Evolutionary conservation across 345 rosid species (phyloP), one percentile per base, ranked within the genome.

Genomic region (Hypericum perforatum): DNA sequence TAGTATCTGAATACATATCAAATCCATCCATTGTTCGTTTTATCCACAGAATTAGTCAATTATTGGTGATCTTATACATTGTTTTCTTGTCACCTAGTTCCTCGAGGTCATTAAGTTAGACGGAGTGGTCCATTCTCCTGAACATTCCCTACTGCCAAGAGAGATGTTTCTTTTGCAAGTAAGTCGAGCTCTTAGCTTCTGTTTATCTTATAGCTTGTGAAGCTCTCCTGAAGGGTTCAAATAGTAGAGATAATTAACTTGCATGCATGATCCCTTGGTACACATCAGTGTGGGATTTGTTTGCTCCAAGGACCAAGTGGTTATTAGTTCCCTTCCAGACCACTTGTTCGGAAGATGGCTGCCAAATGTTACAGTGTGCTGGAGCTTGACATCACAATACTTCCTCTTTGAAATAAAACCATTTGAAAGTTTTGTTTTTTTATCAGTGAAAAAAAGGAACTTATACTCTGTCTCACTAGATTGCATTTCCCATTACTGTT

Each of bases 151-250:
- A 7, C 70, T 94, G 70, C 97, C 97, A 0, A 78, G 92, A 62
- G 99, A 94, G 54, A 67, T 84, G 69, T 94, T 94, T 65, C 92
- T 89, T 58, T 64, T 94, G 76, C 97, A 94, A 76, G 99, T 89
- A 66, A 68, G 83, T 57, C n/a, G 4, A 22, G 32, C 32, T 22
- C 32, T 22, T 22, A 22, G 32, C 32, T 22, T 22, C 32, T 22
- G 32, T 22, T 22, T 22, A 22, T 22, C n/a, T n/a, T 1, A 22
- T 22, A 22, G 32, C 32, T 22, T 22, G 32, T 22, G 4, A 22
- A 22, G 32, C 32, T 22, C 32, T 22, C 32, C 32, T 22, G 32
- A 22, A 22, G 32, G 4, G 32, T 22, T 22, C 32, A 1, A 22
- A 22, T 22, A 22, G 32, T 22, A 22, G 32, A 22, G 32, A 22